Base-by-base conservation (phyloP, 306 rosid species). In the Quercus glauca region DNA sequence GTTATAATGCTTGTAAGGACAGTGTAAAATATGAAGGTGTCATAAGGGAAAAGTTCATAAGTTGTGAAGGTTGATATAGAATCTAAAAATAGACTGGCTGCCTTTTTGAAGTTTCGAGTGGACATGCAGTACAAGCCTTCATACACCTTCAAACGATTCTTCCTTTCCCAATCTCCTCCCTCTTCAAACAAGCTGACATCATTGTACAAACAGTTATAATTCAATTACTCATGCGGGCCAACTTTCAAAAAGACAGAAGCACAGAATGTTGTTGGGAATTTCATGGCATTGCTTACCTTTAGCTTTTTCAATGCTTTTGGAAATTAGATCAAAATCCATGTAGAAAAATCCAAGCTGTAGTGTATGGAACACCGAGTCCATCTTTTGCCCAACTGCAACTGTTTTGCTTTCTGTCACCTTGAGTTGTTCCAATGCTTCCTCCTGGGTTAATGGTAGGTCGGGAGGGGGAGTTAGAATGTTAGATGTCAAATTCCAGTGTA, bases 81-180 rank as follows among this genome's bases (percentile, higher is more conserved):
- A 86, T 95, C 98, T 86, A 93, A 82, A 84, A 95, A 95, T 82
- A 95, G 76, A 78, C 67, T 55, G 3, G 97, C 92, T 80, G 99
- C 99, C 88, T 93, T 90, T 92, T 87, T 89, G 80, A 95, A 93
- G 86, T 93, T 95, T 52, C 98, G 88, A 70, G 94, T 93, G 67
- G 98, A 89, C 98, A 95, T 88, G 90, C 91, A 91, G 85, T 78
- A 93, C 84, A 95, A 76, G 83, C 99, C 98, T 86, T 95, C 99
- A 60, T 95, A 95, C 60, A 95, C 98, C 91, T 95, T 93, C 86
- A 95, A 75, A 10, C 99, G 84, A 61, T 95, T 95, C 91, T 95
- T 95, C 87, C 99, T 89, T 85, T 95, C 99, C 99, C 99, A 95
- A 80, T 95, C 99, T 74, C 99, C 99, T 55, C 99, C 99, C 87